Base-by-base conservation (phyloP, 306 rosid genomes). In the Prunus salicina region DNA sequence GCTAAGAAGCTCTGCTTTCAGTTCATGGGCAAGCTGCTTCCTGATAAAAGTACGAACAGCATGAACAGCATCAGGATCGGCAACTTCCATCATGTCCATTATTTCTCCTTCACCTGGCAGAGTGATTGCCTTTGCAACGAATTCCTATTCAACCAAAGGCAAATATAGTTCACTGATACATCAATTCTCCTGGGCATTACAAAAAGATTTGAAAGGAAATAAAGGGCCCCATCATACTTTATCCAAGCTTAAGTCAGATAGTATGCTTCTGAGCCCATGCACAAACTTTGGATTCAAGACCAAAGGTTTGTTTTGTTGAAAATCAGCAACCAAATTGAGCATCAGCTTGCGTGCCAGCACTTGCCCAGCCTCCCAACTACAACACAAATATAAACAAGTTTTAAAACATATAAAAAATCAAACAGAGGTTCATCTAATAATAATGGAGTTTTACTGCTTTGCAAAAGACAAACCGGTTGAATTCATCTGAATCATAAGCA, bases 361-460 rank as follows among this genome's bases (percentile, higher is more conserved):
- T 85, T 96, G 99, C 67, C 99, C 99, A 32, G 99, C 99, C 85
- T 96, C 99, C 99, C 99, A 96, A 71, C 99, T 96, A 79, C 72
- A 84, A 50, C 73, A 84, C 66, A 77, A 56, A 60, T 61, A 78
- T 56, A 73, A 78, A 67, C 67, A 32, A 74, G 78, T 64, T 12
- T 12, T 20, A 10, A 56, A 84, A 81, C 58, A 66, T 70, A 18
- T 41, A 38, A 38, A 38, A 38, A 38, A 43, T 63, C 56, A 74
- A 71, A 64, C 47, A 77, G 67, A 20, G 57, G 45, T 53, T 57
- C 68, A 72, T 79, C 30, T 28, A 43, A 64, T 8, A 50, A 76
- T 30, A 69, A 64, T 75, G 18, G 76, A 46, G 46, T 25, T 58
- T 50, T 32, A 60, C 61, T 77, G 72, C 58, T 75, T 52, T 38